Evolutionary conservation across 805 yeast genomes (phyloP).

Genomic region (Lachancea waltii): DNA sequence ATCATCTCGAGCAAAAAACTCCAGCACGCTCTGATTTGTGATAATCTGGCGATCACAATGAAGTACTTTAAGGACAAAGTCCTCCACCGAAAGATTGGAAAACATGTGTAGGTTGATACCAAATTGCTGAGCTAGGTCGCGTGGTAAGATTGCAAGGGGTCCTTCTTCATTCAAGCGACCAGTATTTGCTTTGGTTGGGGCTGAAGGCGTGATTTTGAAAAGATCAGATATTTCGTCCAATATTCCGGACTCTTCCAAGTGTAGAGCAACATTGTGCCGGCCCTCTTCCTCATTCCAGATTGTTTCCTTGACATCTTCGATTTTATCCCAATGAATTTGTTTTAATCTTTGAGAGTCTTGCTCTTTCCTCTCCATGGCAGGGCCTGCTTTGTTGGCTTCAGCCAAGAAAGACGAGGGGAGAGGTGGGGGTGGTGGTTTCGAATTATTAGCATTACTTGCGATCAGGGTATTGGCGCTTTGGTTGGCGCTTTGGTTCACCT

Average conservation of each 20-base stretch:
- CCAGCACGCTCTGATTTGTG: conserved; percentile 51
- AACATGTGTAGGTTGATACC: conserved; percentile 70
- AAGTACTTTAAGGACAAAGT: conserved; percentile 48
- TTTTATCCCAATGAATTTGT: conserved; percentile 79
- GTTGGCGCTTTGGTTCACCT: too few relatives aligned
- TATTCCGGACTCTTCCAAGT: conserved; percentile 52
- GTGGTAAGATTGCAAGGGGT: conserved; percentile 37
- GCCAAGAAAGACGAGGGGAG: conserved; percentile 32
- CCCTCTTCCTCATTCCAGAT: conserved; percentile 51
- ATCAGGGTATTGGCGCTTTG: too few relatives aligned
- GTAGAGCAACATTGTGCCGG: conserved; percentile 41
- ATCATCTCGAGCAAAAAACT: conserved; percentile 64
- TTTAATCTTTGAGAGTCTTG: conserved; percentile 44
- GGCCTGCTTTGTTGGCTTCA: background rate
- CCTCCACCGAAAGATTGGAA: conserved; percentile 45
- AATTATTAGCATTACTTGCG: too few relatives aligned
- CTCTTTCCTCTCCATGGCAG: too few relatives aligned
- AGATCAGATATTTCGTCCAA: conserved; percentile 56
- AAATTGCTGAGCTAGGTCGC: conserved; percentile 73
- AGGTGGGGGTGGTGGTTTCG: conserved; percentile 25
- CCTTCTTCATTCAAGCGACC: conserved; percentile 31
- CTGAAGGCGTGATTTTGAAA: conserved; percentile 45
- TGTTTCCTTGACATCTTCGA: conserved; percentile 51
- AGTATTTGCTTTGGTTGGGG: conserved; percentile 13
- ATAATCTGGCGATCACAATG: conserved; percentile 53